Evolutionary conservation across 768 basidiomycete species (phyloP).

Genomic region (Naganishia antarctica): DNA sequence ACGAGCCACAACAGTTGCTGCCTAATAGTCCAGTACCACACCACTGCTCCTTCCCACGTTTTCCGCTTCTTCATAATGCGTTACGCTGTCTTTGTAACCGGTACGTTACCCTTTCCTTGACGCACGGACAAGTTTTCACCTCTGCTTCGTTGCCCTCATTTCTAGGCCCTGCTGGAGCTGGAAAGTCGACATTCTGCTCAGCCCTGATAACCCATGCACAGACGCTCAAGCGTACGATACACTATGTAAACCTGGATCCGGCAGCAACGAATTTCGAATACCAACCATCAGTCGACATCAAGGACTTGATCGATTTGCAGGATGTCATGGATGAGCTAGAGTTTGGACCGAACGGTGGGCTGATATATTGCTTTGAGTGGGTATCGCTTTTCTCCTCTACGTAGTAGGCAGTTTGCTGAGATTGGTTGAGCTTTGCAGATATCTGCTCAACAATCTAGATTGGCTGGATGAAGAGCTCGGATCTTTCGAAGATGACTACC

Average conservation of each 20-base stretch:
- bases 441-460: conserved; percentile 92
- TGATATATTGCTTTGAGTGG: conserved; percentile 99
- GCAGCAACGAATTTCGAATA: conserved; percentile 92
- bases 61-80: conserved; percentile 32
- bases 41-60: no score
- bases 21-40: neutral
- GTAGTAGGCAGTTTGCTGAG: neutral
- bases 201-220: conserved; percentile 84
- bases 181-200: conserved; percentile 89
- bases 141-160: no score
- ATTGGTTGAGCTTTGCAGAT: conserved; percentile 55
- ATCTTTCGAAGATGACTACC: conserved; percentile 90
- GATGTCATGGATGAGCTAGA: conserved; percentile 94
- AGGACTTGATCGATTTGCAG: conserved; percentile 80
- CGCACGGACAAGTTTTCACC: no score
- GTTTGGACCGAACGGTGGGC: conserved; percentile 93
- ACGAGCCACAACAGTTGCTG: neutral
- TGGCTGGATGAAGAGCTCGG: conserved; percentile 97
- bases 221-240: conserved; percentile 72
- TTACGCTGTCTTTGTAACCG: conserved; percentile 50
- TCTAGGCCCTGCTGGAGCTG: conserved; percentile 89
- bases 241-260: conserved; percentile 96
- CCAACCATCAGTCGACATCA: conserved; percentile 87
- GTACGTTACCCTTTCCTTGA: conserved; percentile 17
- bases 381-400: conserved; percentile 47